These are phyloP conservation scores for Pseudopyricularia javanii DNA, from an alignment of 2,329 filamentous ascomycete species.

Conservation along the genomic window DNA sequence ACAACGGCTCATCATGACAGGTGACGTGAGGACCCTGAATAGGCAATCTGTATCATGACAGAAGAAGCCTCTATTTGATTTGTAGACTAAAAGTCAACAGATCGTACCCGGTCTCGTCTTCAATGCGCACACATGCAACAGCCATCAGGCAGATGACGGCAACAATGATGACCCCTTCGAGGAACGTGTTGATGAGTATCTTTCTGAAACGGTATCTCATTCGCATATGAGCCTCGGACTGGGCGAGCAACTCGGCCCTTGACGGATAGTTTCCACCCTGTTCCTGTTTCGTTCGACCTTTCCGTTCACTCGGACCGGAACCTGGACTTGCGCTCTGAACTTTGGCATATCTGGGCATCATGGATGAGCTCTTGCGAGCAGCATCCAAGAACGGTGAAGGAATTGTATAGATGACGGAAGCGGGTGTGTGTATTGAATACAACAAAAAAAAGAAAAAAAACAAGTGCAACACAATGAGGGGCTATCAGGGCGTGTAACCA, in stretches of 20 bases:
- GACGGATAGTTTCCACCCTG: background rate
- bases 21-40: background rate
- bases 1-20: background rate
- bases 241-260: background rate
- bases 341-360: background rate
- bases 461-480: too few species aligned
- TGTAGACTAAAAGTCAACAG: background rate
- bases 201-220: conserved; percentile 1
- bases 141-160: background rate
- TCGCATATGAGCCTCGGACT: background rate
- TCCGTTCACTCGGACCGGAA: background rate
- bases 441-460: too few species aligned
- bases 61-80: background rate
- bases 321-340: background rate
- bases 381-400: background rate
- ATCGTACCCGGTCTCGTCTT: conserved; percentile 2
- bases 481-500: too few species aligned
- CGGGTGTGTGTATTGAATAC: background rate
- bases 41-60: background rate
- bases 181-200: background rate
- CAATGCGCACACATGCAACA: background rate
- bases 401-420: background rate
- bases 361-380: background rate
- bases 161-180: conserved; percentile 1
- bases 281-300: background rate